Conservation (phyloP, 495 filamentous ascomycete genomes). For the Lepidopterella palustris region DNA sequence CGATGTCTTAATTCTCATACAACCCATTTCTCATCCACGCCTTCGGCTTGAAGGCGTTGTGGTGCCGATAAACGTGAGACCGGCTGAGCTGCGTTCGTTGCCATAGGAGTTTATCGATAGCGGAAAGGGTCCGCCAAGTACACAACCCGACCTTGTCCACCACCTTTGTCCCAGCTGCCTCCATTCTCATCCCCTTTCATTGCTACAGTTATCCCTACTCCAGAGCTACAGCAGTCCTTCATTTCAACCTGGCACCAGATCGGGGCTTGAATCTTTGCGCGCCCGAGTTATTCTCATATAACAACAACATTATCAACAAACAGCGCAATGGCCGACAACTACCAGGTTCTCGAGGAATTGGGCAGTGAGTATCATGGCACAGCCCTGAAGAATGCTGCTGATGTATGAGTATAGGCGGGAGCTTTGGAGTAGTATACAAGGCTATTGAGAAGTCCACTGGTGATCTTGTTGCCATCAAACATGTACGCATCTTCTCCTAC, state of each 20-base stretch:
- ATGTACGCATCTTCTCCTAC: conserved; percentile 44
- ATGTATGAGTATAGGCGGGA: conserved; percentile 57
- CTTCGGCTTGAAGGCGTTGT: neutral
- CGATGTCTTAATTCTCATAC: too few relatives aligned
- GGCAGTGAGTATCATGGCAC: conserved; percentile 59
- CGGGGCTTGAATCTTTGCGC: conserved; percentile 4
- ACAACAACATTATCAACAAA: conserved; percentile 5
- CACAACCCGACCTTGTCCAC: neutral
- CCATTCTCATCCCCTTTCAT: conserved; percentile 1
- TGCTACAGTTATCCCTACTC: neutral
- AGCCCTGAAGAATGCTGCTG: neutral
- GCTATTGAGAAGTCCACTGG: conserved; percentile 79
- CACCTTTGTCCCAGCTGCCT: neutral
- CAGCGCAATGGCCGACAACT: conserved; percentile 62
- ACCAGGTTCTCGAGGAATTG: conserved; percentile 87
- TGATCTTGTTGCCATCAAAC: conserved; percentile 87
- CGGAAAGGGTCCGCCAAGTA: neutral
- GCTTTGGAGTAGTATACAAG: conserved; percentile 96
- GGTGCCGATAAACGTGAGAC: too few relatives aligned
- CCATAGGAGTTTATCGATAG: conserved; percentile 1
- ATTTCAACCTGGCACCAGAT: conserved; percentile 11
- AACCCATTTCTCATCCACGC: too few relatives aligned
- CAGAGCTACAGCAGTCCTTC: conserved; percentile 14
- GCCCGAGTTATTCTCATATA: conserved; percentile 14
- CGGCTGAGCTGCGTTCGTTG: neutral